Evolutionary conservation across 176 grass and related monocot species (phyloP), one percentile per base, ranked within the genome.

Genomic region (Avena eriantha): DNA sequence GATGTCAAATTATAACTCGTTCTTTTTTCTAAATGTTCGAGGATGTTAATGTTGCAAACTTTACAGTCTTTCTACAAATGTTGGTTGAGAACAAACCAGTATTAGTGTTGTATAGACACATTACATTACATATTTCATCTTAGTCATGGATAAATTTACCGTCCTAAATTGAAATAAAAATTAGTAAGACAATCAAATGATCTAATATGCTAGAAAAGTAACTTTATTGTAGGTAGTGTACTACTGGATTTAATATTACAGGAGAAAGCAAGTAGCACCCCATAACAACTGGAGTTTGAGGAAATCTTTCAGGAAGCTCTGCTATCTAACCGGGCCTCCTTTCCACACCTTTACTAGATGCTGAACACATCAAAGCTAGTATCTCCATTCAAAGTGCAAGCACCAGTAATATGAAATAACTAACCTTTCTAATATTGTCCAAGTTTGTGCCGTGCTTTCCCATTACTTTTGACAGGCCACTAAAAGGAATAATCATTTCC

Each of bases 351-450:
- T 71, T 10, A 82, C 19, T 80, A 67, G 46, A 66, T 80, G 34
- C 54, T 8, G 12, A 55, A 83, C 80, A 76, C 26, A 80, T 67
- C 21, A 31, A 87, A 80, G 46, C 22, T 31, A 73, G 43, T 9
- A 39, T 19, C 24, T 81, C 58, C 59, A 63, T 60, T 76, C 21
- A 51, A 75, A 29, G 7, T 46, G 53, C 55, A 78, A 46, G 41
- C 68, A 72, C 1, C 33, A 87, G 39, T 14, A 81, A 80, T 39
- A 74, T 58, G 12, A 86, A 88, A 71, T 8, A 71, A 90, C 97
- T 88, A 54, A 96, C 97, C 97, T 95, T 99, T 94, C 87, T 96
- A 73, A 99, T 96, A 60, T 94, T 99, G 7, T 99, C 94, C 87
- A 99, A 78, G 82, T 99, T 99, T 75, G 94, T 88, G 13, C 97